Evolutionary conservation across 805 yeast species (phyloP), one percentile per base, ranked within the genome.

Genomic region (Lipomyces lipofer): DNA sequence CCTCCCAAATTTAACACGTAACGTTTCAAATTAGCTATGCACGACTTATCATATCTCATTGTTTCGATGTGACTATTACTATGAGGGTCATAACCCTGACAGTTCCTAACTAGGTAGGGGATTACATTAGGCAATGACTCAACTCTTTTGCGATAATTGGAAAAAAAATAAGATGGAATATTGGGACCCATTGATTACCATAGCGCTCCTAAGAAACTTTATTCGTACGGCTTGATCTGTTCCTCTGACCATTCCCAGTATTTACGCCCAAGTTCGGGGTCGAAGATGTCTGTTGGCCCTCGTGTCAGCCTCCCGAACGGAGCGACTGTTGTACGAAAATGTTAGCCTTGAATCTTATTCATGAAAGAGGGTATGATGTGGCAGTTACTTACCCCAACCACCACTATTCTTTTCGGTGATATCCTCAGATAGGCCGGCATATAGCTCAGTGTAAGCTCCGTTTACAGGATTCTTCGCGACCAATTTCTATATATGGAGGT

Each of bases 381-480:
- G 33, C 33, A 29, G 33, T 29, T 29, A 29, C 33, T 29, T 29
- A 29, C 33, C 33, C 33, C 33, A 75, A 27, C 64, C 67, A 1
- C 76, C 75, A 36, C 68, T 63, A 6, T 71, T 65, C 29, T 59
- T 60, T 1, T 65, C 13, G 0, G 73, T 69, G 13, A 76, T 54
- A 4, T 69, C 67, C 5, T 79, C 77, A 29, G 64, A 57, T 38
- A 77, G 64, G 0, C 75, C 75, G 2, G 75, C 79, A 55, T 63
- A 76, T 15, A 76, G 64, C 58, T 73, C 78, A 5, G 80, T 62
- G 53, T 72, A 70, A 1, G 79, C 76, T 10, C 81, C 82, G 44
- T 67, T 67, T 40, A 53, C 56, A 2, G 69, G 43, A 13, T 36
- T 22, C 15, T 35, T 13, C 22, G 47, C 36, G 27, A 36, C 36